phyloP scores from a whole-genome alignment of 106 monocot species.

The Dendrobium huoshanense region DNA sequence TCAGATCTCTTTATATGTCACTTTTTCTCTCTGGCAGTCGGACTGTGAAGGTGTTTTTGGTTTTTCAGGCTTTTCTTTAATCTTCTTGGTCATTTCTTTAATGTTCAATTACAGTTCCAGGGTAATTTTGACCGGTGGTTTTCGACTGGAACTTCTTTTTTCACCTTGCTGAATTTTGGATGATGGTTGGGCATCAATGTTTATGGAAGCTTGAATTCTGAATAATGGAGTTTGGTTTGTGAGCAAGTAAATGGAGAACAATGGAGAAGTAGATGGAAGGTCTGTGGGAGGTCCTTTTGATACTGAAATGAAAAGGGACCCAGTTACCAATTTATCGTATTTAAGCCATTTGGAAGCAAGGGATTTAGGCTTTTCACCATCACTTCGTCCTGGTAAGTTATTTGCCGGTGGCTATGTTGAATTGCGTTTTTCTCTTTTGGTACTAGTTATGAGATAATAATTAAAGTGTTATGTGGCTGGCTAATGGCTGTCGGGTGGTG shows the following conservation, averaged over 20 bases:
- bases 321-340: background rate
- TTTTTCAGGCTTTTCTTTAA: background rate
- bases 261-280: background rate
- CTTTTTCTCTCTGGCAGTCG: background rate
- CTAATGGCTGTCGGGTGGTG: background rate
- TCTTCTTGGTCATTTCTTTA: background rate
- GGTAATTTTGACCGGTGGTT: too few relatives aligned
- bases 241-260: background rate
- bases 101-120: background rate
- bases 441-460: background rate
- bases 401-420: background rate
- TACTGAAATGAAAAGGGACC: background rate
- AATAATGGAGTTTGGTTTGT: background rate
- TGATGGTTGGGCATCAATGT: too few relatives aligned
- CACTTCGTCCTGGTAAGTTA: background rate
- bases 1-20: background rate
- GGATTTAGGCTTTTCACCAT: background rate
- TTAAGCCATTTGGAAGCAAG: background rate
- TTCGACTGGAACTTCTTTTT: too few relatives aligned
- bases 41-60: background rate
- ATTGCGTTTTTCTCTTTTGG: background rate
- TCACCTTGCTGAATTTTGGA: too few relatives aligned
- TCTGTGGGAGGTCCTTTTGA: background rate
- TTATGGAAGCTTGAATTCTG: background rate
- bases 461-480: background rate